These are phyloP conservation scores for Celoporthe dispersa DNA, from an alignment of 2,329 filamentous ascomycete genomes.

Conservation along the genomic window DNA sequence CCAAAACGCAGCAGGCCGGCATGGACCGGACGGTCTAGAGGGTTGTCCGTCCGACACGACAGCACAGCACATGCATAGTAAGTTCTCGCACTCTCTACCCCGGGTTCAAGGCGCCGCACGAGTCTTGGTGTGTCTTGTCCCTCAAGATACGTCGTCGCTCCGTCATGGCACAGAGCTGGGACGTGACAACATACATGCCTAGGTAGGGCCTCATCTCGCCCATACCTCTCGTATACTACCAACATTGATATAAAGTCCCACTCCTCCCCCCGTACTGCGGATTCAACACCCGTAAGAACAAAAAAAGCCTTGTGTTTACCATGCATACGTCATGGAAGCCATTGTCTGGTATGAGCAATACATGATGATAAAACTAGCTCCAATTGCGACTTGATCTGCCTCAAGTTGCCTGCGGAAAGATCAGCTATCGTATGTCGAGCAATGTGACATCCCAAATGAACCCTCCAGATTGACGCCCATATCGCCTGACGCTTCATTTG, in stretches of 20 bases:
- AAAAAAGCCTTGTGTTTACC: neutral
- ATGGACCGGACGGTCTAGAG: constrained; percentile 10
- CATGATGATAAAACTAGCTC: neutral
- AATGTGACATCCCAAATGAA: neutral
- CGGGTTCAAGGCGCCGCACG: neutral
- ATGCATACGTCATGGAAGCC: neutral
- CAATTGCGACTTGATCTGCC: neutral
- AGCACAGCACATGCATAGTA: neutral
- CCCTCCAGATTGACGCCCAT: neutral
- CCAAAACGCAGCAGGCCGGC: constrained; percentile 24
- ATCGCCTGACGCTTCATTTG: neutral
- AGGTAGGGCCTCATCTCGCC: neutral
- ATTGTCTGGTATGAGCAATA: neutral
- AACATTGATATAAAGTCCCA: neutral
- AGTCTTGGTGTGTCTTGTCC: neutral
- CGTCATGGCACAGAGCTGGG: neutral
- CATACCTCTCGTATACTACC: neutral
- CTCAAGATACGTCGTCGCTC: neutral
- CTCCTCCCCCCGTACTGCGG: neutral
- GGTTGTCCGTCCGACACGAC: neutral
- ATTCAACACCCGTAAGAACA: neutral
- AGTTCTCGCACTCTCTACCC: neutral
- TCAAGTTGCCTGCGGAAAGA: neutral
- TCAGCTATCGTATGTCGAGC: neutral
- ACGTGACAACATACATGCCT: neutral